Evolutionary conservation across 345 rosid genomes (phyloP), one percentile per base, ranked within the genome.

Genomic region (Eucalyptus cloeziana): DNA sequence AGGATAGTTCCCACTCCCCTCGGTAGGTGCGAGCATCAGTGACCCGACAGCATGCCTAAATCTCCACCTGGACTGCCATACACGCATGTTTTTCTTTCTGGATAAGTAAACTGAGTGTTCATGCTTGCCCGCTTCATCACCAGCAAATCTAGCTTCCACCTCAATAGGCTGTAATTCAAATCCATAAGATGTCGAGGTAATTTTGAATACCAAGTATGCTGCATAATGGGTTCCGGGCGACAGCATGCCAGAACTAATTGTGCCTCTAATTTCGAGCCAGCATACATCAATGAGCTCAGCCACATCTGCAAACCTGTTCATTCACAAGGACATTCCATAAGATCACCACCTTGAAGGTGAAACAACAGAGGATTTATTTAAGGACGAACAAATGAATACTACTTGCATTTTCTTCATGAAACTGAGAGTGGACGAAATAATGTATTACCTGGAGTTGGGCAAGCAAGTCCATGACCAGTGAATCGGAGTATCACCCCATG

Each of bases 401-500:
- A 37, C 25, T 40, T 17, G 6, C 24, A 33, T 69, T 69, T 69
- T 33, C 80, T 69, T 69, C 80, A 17, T 69, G 80, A 17, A 69
- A 40, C 2, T 69, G 44, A 33, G 80, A 16, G 44, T 33, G 80
- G 80, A 69, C 4, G 25, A 69, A 69, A 69, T 17, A 69, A 17
- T 33, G 80, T 56, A 69, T 33, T 69, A 69, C 80, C 44, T 69
- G 13, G 80, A 69, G 44, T 69, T 33, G 24, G 80, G 80, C 44
- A 33, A 16, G 24, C 24, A 7, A 69, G 10, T 17, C 80, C 80
- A 33, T 8, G 44, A 69, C 44, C 24, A 69, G 24, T 69, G 10
- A 33, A n/a, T 54, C 44, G 90, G 93, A n/a, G 91, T 86, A 71
- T 76, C 91, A 19, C 94, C 89, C 94, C 91, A 91, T 8, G 30